These are phyloP conservation scores for Incumbomyces delicatus DNA, from an alignment of 2,329 filamentous ascomycete species.

Conservation along the genomic window DNA sequence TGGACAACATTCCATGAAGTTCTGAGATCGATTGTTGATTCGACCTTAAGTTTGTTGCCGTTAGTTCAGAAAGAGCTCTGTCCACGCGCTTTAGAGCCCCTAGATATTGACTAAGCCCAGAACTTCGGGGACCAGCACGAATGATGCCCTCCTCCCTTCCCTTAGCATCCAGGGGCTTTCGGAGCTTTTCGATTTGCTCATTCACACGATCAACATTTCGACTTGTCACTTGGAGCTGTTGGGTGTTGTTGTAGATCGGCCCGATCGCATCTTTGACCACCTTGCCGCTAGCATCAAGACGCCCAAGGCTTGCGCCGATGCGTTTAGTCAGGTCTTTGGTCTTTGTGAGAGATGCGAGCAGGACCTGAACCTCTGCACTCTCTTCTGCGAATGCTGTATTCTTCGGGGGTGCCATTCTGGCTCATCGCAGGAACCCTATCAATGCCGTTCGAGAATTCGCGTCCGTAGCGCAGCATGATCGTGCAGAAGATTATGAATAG, in stretches of 20 bases:
- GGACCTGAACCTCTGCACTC: constrained; percentile 57
- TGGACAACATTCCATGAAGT: constrained; percentile 64
- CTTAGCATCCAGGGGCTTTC: constrained; percentile 85
- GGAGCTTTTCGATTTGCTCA: constrained; percentile 75
- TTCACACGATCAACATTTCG: constrained; percentile 82
- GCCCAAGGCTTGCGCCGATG: constrained; percentile 76
- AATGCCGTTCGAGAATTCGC: no score
- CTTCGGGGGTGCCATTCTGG: constrained; percentile 44
- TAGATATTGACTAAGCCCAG: constrained; percentile 74
- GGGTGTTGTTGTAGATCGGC: constrained; percentile 86
- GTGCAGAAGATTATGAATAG: no score
- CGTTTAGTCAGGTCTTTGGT: constrained; percentile 89
- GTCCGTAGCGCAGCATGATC: no score
- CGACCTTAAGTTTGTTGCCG: constrained; percentile 78
- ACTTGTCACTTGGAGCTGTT: constrained; percentile 76
- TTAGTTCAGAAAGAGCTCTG: constrained; percentile 73
- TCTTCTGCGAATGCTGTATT: constrained; percentile 55
- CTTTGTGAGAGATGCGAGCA: constrained; percentile 70
- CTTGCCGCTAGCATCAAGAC: constrained; percentile 79
- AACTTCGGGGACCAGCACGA: constrained; percentile 71
- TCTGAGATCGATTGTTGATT: constrained; percentile 85
- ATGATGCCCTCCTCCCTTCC: constrained; percentile 88
- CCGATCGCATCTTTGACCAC: constrained; percentile 86
- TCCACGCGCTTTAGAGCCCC: constrained; percentile 81
- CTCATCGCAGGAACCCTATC: neutral